Evolutionary conservation across 2,329 filamentous ascomycete species (phyloP).

Genomic region (Paraphaeosphaeria sporulosa): DNA sequence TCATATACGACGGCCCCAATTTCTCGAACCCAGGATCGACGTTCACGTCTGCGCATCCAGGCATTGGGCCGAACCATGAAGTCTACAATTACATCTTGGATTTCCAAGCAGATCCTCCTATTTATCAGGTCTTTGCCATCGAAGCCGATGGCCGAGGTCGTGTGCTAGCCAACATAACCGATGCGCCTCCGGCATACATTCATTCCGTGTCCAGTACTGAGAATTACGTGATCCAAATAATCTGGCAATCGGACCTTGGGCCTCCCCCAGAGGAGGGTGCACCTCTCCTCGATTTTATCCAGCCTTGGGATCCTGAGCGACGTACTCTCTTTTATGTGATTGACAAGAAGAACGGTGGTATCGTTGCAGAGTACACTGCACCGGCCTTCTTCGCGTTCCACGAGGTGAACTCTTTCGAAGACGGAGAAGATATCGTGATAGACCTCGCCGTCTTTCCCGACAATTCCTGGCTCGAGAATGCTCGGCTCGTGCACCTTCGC

Average conservation of each 20-base stretch:
- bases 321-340: slow-evolving; percentile 16
- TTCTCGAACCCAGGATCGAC: background rate
- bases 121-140: slow-evolving; percentile 17
- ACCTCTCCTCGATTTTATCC: slow-evolving; percentile 11
- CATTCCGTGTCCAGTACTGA: slow-evolving; percentile 16
- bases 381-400: slow-evolving; percentile 19
- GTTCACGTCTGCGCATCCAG: slow-evolving; percentile 13
- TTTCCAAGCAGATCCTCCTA: background rate
- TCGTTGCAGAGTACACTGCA: slow-evolving; percentile 14
- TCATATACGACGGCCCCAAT: slow-evolving; percentile 3
- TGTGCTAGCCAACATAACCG: slow-evolving; percentile 17
- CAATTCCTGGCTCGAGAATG: slow-evolving; percentile 7
- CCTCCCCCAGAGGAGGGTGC: background rate
- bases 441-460: slow-evolving; percentile 8
- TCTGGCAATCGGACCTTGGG: slow-evolving; percentile 14
- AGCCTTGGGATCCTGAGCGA: slow-evolving; percentile 15
- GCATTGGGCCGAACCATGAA: slow-evolving; percentile 12
- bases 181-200: slow-evolving; percentile 15
- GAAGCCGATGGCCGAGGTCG: slow-evolving; percentile 10
- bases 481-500: slow-evolving; percentile 1
- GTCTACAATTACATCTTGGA: slow-evolving; percentile 20
- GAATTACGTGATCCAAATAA: slow-evolving; percentile 15
- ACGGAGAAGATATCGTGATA: slow-evolving; percentile 13
- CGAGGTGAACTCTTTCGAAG: slow-evolving; percentile 19
- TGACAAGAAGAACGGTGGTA: slow-evolving; percentile 12